Conservation (phyloP, 2,329 filamentous ascomycete species). For the Aspergillus candidus region DNA sequence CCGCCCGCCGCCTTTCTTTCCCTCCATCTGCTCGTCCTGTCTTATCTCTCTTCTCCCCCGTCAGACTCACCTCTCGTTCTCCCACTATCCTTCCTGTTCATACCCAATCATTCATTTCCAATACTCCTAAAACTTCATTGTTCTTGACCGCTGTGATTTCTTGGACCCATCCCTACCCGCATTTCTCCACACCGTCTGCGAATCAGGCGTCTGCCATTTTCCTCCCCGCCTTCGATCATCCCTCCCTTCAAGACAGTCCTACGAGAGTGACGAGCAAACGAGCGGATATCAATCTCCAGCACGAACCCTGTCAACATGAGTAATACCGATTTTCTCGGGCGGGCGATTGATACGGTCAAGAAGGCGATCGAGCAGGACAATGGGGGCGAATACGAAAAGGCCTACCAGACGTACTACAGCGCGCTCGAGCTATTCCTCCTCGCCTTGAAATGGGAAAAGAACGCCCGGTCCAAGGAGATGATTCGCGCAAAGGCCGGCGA, state of each 20-base stretch:
- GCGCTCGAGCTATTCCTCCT: slow-evolving; percentile 98
- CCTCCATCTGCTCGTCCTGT: slow-evolving; percentile 12
- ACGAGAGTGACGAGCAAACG: neutral
- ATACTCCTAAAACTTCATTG: neutral
- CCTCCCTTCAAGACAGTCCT: neutral
- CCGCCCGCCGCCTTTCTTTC: slow-evolving; percentile 2
- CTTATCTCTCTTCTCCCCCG: slow-evolving; percentile 15
- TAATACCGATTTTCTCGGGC: slow-evolving; percentile 92
- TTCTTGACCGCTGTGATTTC: slow-evolving; percentile 3
- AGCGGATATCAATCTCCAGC: neutral
- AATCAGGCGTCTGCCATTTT: neutral
- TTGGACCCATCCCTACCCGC: neutral
- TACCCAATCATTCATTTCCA: no score
- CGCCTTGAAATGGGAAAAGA: slow-evolving; percentile 99
- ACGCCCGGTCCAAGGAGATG: slow-evolving; percentile 92
- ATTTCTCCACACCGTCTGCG: neutral
- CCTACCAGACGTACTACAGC: slow-evolving; percentile 92
- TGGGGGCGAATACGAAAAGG: slow-evolving; percentile 91
- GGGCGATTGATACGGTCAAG: slow-evolving; percentile 93
- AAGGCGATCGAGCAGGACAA: slow-evolving; percentile 97
- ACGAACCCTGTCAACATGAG: slow-evolving; percentile 59
- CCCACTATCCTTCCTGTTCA: no score
- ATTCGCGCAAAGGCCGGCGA: slow-evolving; percentile 91
- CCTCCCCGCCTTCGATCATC: slow-evolving; percentile 5
- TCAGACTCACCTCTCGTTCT: slow-evolving; percentile 6